Conservation (phyloP, 1,284 basidiomycete species). For the Entoloma clypeatum region DNA sequence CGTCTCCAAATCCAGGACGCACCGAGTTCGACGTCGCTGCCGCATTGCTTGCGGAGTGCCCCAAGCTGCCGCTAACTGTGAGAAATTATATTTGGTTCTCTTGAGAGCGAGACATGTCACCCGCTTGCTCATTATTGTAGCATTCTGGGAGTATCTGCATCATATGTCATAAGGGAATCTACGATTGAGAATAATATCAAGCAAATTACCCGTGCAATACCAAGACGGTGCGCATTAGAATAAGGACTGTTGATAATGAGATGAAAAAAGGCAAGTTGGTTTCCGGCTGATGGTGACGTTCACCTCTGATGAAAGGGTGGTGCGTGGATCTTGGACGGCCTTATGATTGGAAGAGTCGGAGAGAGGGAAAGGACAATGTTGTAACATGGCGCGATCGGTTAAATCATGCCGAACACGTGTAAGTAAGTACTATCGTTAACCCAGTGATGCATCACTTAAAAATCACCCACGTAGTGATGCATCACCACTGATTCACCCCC, state of each 20-base stretch:
- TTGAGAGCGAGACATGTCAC: conserved; percentile 39
- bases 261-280: conserved; percentile 4
- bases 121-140: conserved; percentile 74
- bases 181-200: not conserved
- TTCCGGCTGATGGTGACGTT: too few relatives aligned
- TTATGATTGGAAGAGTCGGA: too few relatives aligned
- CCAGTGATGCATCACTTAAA: too few relatives aligned
- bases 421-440: too few relatives aligned
- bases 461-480: too few relatives aligned
- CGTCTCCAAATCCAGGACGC: conserved; percentile 11
- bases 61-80: conserved; percentile 47
- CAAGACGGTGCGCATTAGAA: conserved; percentile 44
- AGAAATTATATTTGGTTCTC: conserved; percentile 19
- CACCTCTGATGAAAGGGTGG: too few relatives aligned
- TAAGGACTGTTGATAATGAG: too few relatives aligned
- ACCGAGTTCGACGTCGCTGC: conserved; percentile 71
- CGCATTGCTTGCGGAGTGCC: conserved; percentile 70
- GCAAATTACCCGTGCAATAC: conserved; percentile 56
- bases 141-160: conserved; percentile 79
- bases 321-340: too few relatives aligned
- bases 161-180: conserved; percentile 2
- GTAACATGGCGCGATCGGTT: too few relatives aligned
- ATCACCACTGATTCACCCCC: too few relatives aligned
- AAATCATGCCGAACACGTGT: too few relatives aligned
- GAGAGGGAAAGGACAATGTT: too few relatives aligned